Evolutionary conservation across 2,329 filamentous ascomycete species (phyloP).

Genomic region (Aspergillus pseudoglaucus): DNA sequence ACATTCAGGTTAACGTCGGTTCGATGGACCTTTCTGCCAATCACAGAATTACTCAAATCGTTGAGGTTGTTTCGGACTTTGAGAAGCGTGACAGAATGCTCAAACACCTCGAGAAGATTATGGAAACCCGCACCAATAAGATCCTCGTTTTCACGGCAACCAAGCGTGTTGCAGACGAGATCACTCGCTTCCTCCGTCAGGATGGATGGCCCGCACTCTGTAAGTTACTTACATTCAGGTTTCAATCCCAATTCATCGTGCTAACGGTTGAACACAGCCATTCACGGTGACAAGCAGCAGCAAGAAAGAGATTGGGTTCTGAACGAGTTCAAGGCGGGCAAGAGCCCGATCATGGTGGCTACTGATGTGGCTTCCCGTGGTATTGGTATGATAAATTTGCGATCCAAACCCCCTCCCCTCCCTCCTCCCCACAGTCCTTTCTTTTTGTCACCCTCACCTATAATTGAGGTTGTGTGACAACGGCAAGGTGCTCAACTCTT

Average conservation of each 20-base stretch:
- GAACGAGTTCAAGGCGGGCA: constrained; percentile 98
- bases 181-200: constrained; percentile 93
- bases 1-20: constrained; percentile 98
- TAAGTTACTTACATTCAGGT: constrained; percentile 45
- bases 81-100: constrained; percentile 98
- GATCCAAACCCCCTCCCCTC: constrained; percentile 39
- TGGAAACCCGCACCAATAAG: constrained; percentile 95
- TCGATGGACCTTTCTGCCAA: constrained; percentile 95
- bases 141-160: constrained; percentile 82
- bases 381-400: constrained; percentile 91
- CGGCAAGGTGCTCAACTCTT: constrained; percentile 80
- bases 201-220: constrained; percentile 96
- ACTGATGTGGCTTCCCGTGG: constrained; percentile 99
- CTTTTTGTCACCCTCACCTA: constrained; percentile 36
- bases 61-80: constrained; percentile 91
- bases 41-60: constrained; percentile 94
- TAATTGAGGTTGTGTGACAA: constrained; percentile 54
- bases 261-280: constrained; percentile 56
- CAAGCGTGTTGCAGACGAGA: constrained; percentile 93
- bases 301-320: constrained; percentile 99
- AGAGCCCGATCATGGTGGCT: constrained; percentile 99
- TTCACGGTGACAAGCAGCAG: constrained; percentile 98
- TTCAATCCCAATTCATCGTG: constrained; percentile 16
- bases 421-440: constrained; percentile 24
- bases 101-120: constrained; percentile 94